Conservation (phyloP, 2,329 filamentous ascomycete species). For the Colletotrichum sublineola region DNA sequence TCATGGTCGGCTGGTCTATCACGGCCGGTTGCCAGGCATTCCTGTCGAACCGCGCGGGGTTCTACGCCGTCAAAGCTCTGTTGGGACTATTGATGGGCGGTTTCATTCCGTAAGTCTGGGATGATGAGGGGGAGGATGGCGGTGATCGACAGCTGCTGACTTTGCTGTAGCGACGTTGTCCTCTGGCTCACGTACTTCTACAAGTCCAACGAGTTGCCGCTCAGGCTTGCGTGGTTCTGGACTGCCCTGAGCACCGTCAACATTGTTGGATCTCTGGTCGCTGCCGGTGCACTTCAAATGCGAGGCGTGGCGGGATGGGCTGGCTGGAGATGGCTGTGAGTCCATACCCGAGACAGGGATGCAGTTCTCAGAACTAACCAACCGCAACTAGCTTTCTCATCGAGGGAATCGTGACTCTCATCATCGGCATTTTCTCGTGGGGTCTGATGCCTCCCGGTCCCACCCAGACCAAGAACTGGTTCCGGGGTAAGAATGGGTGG, state of each 20-base stretch:
- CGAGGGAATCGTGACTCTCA: conserved; percentile 60
- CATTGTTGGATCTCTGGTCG: conserved; percentile 62
- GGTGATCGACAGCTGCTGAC: neutral
- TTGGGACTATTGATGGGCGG: conserved; percentile 64
- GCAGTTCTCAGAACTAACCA: neutral
- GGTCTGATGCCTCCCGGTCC: conserved; percentile 61
- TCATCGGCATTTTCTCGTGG: conserved; percentile 59
- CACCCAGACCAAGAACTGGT: conserved; percentile 66
- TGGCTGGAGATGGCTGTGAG: conserved; percentile 58
- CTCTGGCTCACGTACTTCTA: conserved; percentile 52
- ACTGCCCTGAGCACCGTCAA: conserved; percentile 47
- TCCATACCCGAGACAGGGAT: neutral
- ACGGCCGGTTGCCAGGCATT: conserved; percentile 56
- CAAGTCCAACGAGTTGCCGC: conserved; percentile 49
- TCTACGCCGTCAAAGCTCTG: conserved; percentile 58
- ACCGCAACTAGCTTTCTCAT: conserved; percentile 59
- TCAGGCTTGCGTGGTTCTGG: conserved; percentile 50
- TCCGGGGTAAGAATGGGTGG: conserved; percentile 71
- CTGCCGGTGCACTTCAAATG: conserved; percentile 52
- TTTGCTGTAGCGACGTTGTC: conserved; percentile 45
- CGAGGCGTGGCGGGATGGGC: conserved; percentile 53
- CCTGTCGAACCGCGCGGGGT: conserved; percentile 53
- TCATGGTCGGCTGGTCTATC: conserved; percentile 58
- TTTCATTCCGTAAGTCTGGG: conserved; percentile 59
- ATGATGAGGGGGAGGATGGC: neutral